Conservation (phyloP, 805 yeast species). For the Candida railenensis region DNA sequence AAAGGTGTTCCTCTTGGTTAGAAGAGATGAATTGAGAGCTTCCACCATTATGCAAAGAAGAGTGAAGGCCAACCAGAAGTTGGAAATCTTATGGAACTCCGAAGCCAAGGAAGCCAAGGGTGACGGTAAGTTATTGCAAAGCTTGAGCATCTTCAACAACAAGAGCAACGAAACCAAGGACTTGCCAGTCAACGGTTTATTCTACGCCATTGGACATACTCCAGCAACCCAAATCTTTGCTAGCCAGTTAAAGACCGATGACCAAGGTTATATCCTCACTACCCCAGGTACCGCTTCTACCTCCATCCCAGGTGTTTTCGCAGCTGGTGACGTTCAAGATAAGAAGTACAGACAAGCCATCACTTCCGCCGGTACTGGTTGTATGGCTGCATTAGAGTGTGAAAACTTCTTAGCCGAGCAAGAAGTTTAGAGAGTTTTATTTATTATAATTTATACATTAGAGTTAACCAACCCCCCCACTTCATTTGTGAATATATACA, state of each 20-base stretch:
- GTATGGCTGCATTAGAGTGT: constrained; percentile 98
- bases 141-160: constrained; percentile 66
- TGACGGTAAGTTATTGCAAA: constrained; percentile 77
- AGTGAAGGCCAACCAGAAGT: constrained; percentile 77
- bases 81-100: constrained; percentile 86
- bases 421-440: constrained; percentile 10
- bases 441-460: too few relatives aligned
- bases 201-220: constrained; percentile 96
- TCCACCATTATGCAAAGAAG: constrained; percentile 97
- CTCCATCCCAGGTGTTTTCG: constrained; percentile 86
- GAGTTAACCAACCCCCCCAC: too few relatives aligned
- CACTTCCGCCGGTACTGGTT: constrained; percentile 99
- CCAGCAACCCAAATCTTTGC: constrained; percentile 88
- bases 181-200: constrained; percentile 82
- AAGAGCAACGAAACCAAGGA: constrained; percentile 68
- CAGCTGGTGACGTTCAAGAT: constrained; percentile 99
- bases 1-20: constrained; percentile 87
- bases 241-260: constrained; percentile 81
- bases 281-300: constrained; percentile 87
- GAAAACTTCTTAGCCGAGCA: constrained; percentile 76
- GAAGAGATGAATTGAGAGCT: constrained; percentile 94
- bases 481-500: too few relatives aligned
- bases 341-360: constrained; percentile 97
- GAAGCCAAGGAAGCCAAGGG: constrained; percentile 89
- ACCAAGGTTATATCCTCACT: constrained; percentile 84